Percentiles rank a stretch among this genome's conserved stretches.
phyloP scores from a whole-genome alignment of 2,329 filamentous ascomycete species.

The Aspergillus texensis region DNA sequence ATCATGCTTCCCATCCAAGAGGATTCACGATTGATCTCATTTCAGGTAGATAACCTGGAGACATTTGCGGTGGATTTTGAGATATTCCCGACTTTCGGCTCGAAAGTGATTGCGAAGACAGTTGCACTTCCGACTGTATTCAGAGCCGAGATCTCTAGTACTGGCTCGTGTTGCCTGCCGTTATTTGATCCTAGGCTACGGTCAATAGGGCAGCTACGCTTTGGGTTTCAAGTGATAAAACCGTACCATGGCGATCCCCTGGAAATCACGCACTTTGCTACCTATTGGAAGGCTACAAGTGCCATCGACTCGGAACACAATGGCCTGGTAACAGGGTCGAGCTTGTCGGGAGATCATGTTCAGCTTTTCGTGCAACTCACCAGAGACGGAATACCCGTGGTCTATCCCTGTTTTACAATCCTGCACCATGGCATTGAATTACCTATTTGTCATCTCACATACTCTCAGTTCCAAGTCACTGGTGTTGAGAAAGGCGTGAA shows the following conservation, averaged over 20 bases:
- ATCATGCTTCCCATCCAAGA: conserved; percentile 95
- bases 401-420: conserved; percentile 85
- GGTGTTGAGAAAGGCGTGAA: conserved; percentile 42
- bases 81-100: conserved; percentile 95
- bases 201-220: conserved; percentile 90
- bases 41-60: conserved; percentile 92
- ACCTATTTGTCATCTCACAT: conserved; percentile 76
- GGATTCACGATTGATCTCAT: conserved; percentile 88
- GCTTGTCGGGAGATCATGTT: conserved; percentile 92
- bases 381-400: conserved; percentile 79
- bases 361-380: conserved; percentile 91
- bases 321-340: conserved; percentile 90
- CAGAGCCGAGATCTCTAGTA: conserved; percentile 71
- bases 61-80: conserved; percentile 96
- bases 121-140: conserved; percentile 89
- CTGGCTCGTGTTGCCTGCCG: conserved; percentile 80
- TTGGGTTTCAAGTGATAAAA: conserved; percentile 94
- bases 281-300: conserved; percentile 98
- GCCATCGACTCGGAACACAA: conserved; percentile 84
- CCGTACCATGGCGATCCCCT: conserved; percentile 89
- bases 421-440: conserved; percentile 76
- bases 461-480: conserved; percentile 56
- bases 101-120: conserved; percentile 94
- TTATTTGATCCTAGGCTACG: conserved; percentile 89
- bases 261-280: conserved; percentile 97